Evolutionary conservation across 345 rosid genomes (phyloP), one percentile per base, ranked within the genome.

Genomic region (Luvunga scandens): DNA sequence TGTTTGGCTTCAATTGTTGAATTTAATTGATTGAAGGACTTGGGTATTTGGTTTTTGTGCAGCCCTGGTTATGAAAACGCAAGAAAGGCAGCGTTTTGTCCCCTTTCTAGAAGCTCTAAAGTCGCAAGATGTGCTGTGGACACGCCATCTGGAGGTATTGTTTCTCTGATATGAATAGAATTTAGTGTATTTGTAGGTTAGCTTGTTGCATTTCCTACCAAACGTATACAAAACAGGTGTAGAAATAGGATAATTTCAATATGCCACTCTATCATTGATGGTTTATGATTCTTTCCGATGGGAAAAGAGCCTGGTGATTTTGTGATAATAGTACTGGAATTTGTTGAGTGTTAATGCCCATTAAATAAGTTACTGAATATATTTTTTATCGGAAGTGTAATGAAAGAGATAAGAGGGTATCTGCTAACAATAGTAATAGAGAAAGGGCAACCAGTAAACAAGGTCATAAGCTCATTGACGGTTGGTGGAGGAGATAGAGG

Each of bases 141-240:
- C 78, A 81, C 90, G 25, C 87, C 97, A 0, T 87, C 83, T 77
- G 98, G 88, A 88, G 97, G 98, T 95, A 85, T n/a, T 69, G 18
- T 6, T 65, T 71, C 39, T 59, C 18, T 38, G 28, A 14, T 73
- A 19, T 16, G 27, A 45, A 60, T 24, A 19, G 6, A 19, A 48
- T 34, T 60, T n/a, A 7, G 56, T 60, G 56, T 60, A 24, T 36
- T 60, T 4, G 21, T 38, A 12, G 25, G 14, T 14, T 38, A 38
- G 18, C 77, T 60, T 60, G 53, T 27, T 68, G 9, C 13, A 69
- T 45, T 21, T 25, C 7, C 22, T 53, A 18, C 57, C 22, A 18
- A 53, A 53, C 18, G 57, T 53, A 53, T 53, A 53, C 57, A 53
- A 53, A 27, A 12, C 25, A 3, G 27, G 21, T 13, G 10, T 24